These are phyloP conservation scores for Pseudozyma sp. DNA, from an alignment of 1,284 basidiomycete genomes.

Conservation along the genomic window DNA sequence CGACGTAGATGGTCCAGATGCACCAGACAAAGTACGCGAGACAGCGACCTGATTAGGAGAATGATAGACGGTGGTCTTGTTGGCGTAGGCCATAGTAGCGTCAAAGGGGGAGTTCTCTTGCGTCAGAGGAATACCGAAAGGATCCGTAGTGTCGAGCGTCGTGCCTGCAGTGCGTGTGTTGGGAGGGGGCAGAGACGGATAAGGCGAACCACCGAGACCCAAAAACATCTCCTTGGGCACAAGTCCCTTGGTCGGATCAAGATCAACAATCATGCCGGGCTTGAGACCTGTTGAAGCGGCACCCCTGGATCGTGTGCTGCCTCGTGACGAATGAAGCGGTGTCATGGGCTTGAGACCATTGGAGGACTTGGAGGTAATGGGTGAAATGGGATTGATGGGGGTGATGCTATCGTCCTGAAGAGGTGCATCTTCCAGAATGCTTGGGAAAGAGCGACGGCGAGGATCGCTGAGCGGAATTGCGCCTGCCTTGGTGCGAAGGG, in stretches of 20 bases:
- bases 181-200: conserved; percentile 38
- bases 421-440: conserved; percentile 43
- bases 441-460: conserved; percentile 48
- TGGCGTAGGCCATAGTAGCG: conserved; percentile 48
- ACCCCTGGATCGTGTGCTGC: conserved; percentile 5
- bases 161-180: background rate
- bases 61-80: conserved; percentile 49
- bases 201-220: conserved; percentile 57
- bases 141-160: conserved; percentile 35
- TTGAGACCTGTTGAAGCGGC: conserved; percentile 1
- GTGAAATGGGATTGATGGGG: background rate
- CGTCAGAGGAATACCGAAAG: conserved; percentile 51
- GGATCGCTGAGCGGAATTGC: conserved; percentile 29
- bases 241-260: conserved; percentile 28
- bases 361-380: background rate
- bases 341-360: conserved; percentile 37
- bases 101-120: conserved; percentile 49
- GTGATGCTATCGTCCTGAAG: conserved; percentile 32
- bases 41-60: conserved; percentile 38
- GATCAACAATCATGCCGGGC: background rate
- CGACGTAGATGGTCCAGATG: conserved; percentile 12
- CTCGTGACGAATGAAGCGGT: conserved; percentile 13
- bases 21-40: conserved; percentile 24
- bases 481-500: conserved; percentile 33
- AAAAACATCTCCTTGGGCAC: conserved; percentile 55